These are phyloP conservation scores for Psilocybe azurescens DNA, from an alignment of 768 basidiomycete genomes.

Conservation along the genomic window DNA sequence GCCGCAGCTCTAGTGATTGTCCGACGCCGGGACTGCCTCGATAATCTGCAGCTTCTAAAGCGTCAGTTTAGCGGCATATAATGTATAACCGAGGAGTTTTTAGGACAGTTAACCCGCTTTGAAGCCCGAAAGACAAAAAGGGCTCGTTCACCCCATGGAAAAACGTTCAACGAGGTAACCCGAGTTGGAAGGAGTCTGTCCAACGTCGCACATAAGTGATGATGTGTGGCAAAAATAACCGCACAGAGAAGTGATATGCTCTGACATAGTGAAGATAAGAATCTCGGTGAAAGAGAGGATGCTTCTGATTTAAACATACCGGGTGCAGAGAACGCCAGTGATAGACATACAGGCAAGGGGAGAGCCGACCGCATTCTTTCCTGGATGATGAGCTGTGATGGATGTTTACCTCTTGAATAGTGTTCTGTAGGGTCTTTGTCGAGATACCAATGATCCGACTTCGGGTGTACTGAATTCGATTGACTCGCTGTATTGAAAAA, in stretches of 20 bases:
- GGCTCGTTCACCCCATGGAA: not conserved
- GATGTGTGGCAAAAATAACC: not conserved
- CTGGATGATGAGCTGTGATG: not conserved
- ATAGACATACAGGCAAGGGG: not conserved
- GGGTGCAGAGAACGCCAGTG: not conserved
- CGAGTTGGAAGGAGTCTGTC: conserved; percentile 1
- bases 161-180: not conserved
- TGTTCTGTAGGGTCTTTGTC: not conserved
- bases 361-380: not conserved
- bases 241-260: not conserved
- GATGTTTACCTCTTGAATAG: not conserved
- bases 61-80: not conserved
- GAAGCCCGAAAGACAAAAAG: conserved; percentile 1
- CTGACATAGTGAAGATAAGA: not conserved
- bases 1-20: not conserved
- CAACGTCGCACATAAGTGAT: not conserved
- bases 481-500: not conserved
- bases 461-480: not conserved
- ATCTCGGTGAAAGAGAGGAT: conserved; percentile 2
- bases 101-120: not conserved
- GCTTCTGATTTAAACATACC: not conserved
- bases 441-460: not conserved
- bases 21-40: not conserved
- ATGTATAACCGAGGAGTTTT: not conserved
- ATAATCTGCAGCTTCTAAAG: not conserved